Evolutionary conservation across 345 rosid genomes (phyloP), one percentile per base, ranked within the genome.

Genomic region (Cardamine resedifolia): DNA sequence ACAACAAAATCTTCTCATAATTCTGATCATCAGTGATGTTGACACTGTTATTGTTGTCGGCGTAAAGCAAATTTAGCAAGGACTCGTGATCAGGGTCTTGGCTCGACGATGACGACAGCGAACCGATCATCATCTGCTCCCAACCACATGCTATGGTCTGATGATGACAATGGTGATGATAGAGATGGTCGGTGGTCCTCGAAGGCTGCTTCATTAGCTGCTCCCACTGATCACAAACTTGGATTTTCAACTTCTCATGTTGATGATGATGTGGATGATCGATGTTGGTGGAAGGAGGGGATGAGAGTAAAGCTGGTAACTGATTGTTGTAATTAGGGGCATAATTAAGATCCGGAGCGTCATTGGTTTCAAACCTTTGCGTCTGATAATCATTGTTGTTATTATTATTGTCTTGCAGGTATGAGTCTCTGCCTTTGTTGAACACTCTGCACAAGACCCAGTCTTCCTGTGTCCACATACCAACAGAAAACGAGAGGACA

Each of bases 361-460:
- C 63, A 53, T 28, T 53, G 21, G 15, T 38, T 19, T 55, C 75
- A 70, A 70, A 50, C 59, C 55, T 45, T 55, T 64, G 71, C 14
- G 67, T 70, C 47, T 63, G 58, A 24, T 61, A 52, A 39, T 64
- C 66, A 70, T 16, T 56, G 47, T 21, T 49, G 41, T 31, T 65
- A 31, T 55, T 21, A 45, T 31, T 7, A 58, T 39, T 67, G 55
- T 76, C 71, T 34, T 69, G 64, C 51, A 21, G 39, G 15, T 64
- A 20, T 56, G 71, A 55, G 64, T 76, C 84, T 64, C 82, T 86
- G 80, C 90, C 70, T 79, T 90, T 89, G 81, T 88, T 85, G 61
- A 94, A 90, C 23, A 90, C 98, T 81, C 98, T 83, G 72, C 97
- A 94, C 48, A 94, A 49, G 16, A 90, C 98, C 98, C 98, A 94